Conservation (phyloP, 2,329 filamentous ascomycete genomes). For the Hypoxylon sp. region DNA sequence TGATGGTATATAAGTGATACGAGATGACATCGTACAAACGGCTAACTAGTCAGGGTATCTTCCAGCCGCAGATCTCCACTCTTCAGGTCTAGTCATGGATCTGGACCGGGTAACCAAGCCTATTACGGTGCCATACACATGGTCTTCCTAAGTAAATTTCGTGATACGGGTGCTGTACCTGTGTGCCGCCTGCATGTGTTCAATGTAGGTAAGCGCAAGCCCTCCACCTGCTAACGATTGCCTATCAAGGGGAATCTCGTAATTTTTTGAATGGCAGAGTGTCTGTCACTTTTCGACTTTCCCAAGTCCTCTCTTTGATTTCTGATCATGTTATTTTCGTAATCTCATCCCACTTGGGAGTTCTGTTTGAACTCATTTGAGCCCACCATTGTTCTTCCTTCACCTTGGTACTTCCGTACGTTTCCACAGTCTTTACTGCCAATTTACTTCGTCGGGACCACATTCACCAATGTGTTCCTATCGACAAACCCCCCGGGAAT, state of each 20-base stretch:
- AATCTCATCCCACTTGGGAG: slow-evolving; percentile 30
- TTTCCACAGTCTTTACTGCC: not conserved
- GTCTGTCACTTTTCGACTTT: slow-evolving; percentile 10
- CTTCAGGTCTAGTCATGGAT: slow-evolving; percentile 16
- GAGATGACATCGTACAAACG: slow-evolving; percentile 30
- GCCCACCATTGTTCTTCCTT: slow-evolving; percentile 1
- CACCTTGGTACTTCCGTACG: slow-evolving; percentile 7
- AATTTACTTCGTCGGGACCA: not conserved
- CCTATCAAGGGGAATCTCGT: slow-evolving; percentile 12
- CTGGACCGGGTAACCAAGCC: slow-evolving; percentile 26
- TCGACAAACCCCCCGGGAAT: slow-evolving; percentile 16
- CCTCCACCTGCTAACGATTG: slow-evolving; percentile 23
- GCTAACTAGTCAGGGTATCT: slow-evolving; percentile 19
- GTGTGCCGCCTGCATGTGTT: slow-evolving; percentile 6
- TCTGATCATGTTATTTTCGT: slow-evolving; percentile 25
- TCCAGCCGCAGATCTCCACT: slow-evolving; percentile 37
- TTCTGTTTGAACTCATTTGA: slow-evolving; percentile 25
- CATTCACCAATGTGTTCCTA: slow-evolving; percentile 30
- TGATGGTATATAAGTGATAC: slow-evolving; percentile 23
- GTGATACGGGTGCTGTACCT: slow-evolving; percentile 12
- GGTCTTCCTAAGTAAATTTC: slow-evolving; percentile 21
- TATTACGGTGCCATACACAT: slow-evolving; percentile 16
- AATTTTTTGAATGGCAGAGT: slow-evolving; percentile 15
- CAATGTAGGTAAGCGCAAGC: slow-evolving; percentile 30
- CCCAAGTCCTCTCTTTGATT: slow-evolving; percentile 24